phyloP scores from a whole-genome alignment of 139 green algal species.

The Micractinium sp. region DNA sequence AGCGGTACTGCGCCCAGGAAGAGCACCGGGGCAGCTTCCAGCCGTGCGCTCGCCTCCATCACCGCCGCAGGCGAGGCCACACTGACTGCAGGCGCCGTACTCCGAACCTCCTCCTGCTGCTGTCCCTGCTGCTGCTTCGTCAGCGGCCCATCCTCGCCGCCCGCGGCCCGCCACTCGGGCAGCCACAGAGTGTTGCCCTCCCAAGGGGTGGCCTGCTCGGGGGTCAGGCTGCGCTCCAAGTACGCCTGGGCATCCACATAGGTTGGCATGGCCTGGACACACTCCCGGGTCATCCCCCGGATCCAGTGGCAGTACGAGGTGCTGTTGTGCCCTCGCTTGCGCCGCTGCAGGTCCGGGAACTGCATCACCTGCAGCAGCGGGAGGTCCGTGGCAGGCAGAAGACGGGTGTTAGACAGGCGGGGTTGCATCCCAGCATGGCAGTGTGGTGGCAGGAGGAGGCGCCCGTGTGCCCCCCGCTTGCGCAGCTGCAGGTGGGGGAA shows the following conservation, averaged over 20 bases:
- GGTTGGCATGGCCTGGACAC: neutral
- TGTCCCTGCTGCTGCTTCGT: neutral
- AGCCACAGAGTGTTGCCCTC: constrained; percentile 1
- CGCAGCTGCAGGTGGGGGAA: too few species aligned
- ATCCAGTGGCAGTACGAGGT: constrained; percentile 6
- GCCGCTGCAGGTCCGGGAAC: neutral
- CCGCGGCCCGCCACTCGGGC: neutral
- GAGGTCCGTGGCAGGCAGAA: neutral
- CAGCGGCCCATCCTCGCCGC: neutral
- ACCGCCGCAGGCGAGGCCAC: neutral
- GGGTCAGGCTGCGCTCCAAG: neutral
- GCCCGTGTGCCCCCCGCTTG: too few species aligned
- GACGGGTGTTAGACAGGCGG: neutral
- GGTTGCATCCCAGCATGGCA: neutral
- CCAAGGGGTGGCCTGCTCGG: neutral
- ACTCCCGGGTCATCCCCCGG: neutral
- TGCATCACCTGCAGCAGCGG: neutral
- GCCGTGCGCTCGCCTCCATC: neutral
- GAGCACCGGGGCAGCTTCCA: neutral
- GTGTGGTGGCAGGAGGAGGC: too few species aligned
- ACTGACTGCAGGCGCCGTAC: neutral
- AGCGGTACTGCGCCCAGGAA: neutral
- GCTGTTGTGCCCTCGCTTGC: neutral
- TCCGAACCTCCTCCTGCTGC: neutral
- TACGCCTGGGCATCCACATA: neutral